Percentiles rank a stretch among this genome's conserved stretches.
These are phyloP conservation scores for Suillus tomentosus DNA, from an alignment of 768 basidiomycete species.

Conservation along the genomic window DNA sequence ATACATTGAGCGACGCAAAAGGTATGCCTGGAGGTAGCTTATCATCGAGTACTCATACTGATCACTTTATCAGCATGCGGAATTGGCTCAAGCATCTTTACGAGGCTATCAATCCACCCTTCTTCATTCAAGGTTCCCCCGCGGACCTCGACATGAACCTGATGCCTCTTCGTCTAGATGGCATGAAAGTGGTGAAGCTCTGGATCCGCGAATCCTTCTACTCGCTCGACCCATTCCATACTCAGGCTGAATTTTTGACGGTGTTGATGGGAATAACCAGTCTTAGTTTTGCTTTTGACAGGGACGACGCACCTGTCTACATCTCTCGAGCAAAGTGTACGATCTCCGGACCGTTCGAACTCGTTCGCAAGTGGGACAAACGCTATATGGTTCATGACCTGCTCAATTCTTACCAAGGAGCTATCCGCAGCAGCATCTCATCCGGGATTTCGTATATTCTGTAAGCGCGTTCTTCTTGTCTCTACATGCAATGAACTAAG, in stretches of 20 bases:
- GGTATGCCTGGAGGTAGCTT: slow-evolving; percentile 10
- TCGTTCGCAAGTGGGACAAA: slow-evolving; percentile 17
- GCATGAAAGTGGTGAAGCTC: slow-evolving; percentile 39
- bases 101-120: slow-evolving; percentile 50
- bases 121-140: slow-evolving; percentile 46
- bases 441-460: slow-evolving; percentile 34
- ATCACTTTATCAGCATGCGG: slow-evolving; percentile 2
- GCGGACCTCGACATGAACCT: slow-evolving; percentile 34
- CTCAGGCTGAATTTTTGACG: slow-evolving; percentile 40
- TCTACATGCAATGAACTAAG: too few species aligned
- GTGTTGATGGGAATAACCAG: slow-evolving; percentile 38
- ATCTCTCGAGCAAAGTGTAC: slow-evolving; percentile 37
- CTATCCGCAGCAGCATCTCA: slow-evolving; percentile 26
- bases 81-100: slow-evolving; percentile 50
- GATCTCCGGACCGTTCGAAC: background rate
- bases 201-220: slow-evolving; percentile 50
- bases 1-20: background rate
- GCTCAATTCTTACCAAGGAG: slow-evolving; percentile 31
- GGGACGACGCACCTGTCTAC: slow-evolving; percentile 34
- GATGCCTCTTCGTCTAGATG: slow-evolving; percentile 44
- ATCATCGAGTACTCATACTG: background rate
- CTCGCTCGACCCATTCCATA: slow-evolving; percentile 23
- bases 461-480: background rate
- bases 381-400: slow-evolving; percentile 37
- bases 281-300: slow-evolving; percentile 43